Percentiles rank a stretch among this genome's conserved stretches.
phyloP scores from a whole-genome alignment of 2,329 filamentous ascomycete genomes.

The Trichoderma sp. region DNA sequence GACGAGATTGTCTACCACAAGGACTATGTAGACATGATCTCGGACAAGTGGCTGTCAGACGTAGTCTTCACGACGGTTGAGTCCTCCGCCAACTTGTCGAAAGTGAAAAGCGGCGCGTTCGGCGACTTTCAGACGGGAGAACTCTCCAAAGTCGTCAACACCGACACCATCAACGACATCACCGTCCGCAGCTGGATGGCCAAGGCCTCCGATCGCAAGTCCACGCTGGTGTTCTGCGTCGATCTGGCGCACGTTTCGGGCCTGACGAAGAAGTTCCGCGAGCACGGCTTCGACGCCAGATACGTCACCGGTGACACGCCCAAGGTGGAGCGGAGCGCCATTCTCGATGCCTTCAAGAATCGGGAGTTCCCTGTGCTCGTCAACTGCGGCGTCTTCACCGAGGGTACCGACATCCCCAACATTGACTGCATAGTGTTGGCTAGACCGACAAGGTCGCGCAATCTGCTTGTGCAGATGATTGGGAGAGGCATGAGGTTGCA shows the following conservation, averaged over 20 bases:
- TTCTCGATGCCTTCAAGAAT: constrained; percentile 73
- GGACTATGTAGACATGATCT: constrained; percentile 68
- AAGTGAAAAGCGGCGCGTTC: constrained; percentile 59
- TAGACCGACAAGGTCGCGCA: constrained; percentile 87
- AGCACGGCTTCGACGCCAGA: constrained; percentile 76
- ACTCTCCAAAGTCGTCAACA: constrained; percentile 85
- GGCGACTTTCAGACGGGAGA: constrained; percentile 81
- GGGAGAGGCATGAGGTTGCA: constrained; percentile 87
- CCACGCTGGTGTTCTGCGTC: constrained; percentile 92
- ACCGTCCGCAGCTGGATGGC: constrained; percentile 85
- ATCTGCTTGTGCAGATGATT: constrained; percentile 96
- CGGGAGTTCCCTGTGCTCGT: constrained; percentile 83
- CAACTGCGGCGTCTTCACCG: constrained; percentile 95
- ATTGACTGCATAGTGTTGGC: constrained; percentile 91
- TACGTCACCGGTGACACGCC: constrained; percentile 85
- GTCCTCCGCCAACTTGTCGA: constrained; percentile 76
- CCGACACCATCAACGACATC: constrained; percentile 75
- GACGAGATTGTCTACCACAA: constrained; percentile 97
- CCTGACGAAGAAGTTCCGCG: constrained; percentile 75
- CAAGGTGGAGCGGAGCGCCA: constrained; percentile 66
- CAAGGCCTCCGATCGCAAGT: constrained; percentile 72
- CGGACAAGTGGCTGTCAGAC: constrained; percentile 87
- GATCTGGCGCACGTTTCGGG: constrained; percentile 79
- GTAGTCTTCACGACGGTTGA: constrained; percentile 93
- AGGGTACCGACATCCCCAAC: constrained; percentile 96